A percentile compares a stretch with the other conserved stretches of the same genome.
phyloP scores from a whole-genome alignment of 2,329 filamentous ascomycete species.

The Hymenotorrendiella dingleyae region DNA sequence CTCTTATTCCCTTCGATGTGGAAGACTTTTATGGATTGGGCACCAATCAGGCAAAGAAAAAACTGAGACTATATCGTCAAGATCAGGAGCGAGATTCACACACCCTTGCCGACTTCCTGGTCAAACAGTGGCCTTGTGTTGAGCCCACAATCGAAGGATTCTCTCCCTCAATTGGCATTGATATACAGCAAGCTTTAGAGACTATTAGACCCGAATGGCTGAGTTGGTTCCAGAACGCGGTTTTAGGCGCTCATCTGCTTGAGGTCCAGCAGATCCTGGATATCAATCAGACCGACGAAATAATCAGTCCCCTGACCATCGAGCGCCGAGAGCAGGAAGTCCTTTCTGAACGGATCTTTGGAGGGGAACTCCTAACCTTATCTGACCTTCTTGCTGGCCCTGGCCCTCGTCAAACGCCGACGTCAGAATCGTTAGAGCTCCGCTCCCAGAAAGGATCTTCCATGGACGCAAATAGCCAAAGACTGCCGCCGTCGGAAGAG shows the following conservation, averaged over 20 bases:
- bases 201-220: constrained; percentile 41
- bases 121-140: constrained; percentile 40
- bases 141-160: constrained; percentile 31
- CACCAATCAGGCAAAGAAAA: constrained; percentile 11
- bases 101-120: constrained; percentile 36
- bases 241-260: constrained; percentile 39
- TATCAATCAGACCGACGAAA: constrained; percentile 13
- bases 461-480: no score
- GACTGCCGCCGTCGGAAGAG: no score
- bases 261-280: constrained; percentile 38
- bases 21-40: no score
- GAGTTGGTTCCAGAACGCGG: constrained; percentile 41
- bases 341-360: constrained; percentile 1
- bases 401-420: no score
- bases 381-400: constrained; percentile 4
- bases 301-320: not conserved
- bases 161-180: constrained; percentile 29
- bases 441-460: no score
- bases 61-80: constrained; percentile 24
- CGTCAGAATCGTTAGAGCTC: no score
- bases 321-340: constrained; percentile 7
- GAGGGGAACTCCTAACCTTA: constrained; percentile 6
- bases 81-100: constrained; percentile 32
- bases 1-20: constrained; percentile 26
- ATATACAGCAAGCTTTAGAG: constrained; percentile 34